Evolutionary conservation across 495 filamentous ascomycete species (phyloP).

Genomic region (Sordaria brevicollis): DNA sequence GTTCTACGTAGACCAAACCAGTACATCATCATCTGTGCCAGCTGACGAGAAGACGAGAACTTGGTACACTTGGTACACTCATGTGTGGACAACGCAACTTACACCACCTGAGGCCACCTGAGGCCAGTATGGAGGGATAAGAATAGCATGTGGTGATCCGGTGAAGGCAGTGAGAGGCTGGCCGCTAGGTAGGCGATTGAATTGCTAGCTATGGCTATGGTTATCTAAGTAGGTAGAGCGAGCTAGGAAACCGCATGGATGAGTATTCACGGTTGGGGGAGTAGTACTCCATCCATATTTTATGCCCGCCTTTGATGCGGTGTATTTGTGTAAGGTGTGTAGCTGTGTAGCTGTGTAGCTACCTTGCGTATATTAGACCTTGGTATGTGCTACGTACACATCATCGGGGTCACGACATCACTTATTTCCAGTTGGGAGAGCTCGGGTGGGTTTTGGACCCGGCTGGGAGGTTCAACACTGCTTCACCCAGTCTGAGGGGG

Average conservation of each 20-base stretch:
- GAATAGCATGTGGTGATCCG: background rate
- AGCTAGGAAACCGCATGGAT: background rate
- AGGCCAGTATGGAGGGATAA: background rate
- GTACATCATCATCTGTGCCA: background rate
- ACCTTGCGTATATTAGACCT: no score
- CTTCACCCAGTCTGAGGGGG: no score
- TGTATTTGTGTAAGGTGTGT: no score
- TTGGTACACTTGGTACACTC: background rate
- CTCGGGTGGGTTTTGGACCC: background rate
- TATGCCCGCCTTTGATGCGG: no score
- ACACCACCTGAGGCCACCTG: background rate
- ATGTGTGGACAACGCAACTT: background rate
- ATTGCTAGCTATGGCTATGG: background rate
- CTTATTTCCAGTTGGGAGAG: background rate
- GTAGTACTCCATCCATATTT: background rate
- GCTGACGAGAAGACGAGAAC: background rate
- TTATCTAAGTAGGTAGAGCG: background rate
- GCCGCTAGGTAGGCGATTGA: no score
- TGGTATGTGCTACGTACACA: background rate
- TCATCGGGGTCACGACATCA: background rate
- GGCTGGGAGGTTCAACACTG: background rate
- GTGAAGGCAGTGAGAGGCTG: background rate
- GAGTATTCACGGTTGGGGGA: background rate
- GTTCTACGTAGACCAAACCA: background rate
- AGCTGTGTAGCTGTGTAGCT: background rate